Conservation (phyloP, 2,329 filamentous ascomycete species). For the Venturia effusa region DNA sequence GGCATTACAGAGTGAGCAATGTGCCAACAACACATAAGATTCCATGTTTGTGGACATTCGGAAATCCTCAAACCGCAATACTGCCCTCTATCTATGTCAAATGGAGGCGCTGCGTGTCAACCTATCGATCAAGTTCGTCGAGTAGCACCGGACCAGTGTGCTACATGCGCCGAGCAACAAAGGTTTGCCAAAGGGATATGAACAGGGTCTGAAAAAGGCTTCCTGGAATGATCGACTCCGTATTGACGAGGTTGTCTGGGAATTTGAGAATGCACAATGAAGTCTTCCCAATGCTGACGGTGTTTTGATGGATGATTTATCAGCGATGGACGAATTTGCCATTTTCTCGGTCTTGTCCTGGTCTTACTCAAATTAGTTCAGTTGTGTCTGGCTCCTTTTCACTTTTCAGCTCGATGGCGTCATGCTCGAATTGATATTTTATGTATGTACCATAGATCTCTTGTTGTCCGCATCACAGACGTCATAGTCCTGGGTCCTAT, state of each 20-base stretch:
- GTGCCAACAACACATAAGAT: conserved; percentile 11
- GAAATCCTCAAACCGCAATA: conserved; percentile 9
- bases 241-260: not conserved
- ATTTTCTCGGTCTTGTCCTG: not conserved
- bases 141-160: conserved; percentile 1
- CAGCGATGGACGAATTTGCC: not conserved
- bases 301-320: not conserved
- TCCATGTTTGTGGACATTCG: conserved; percentile 10
- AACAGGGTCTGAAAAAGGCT: not conserved
- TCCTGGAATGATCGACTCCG: not conserved
- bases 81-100: conserved; percentile 11
- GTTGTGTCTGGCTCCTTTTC: not conserved
- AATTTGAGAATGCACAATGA: not conserved
- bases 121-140: conserved; percentile 6
- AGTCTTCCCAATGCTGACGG: not conserved
- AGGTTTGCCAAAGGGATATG: not conserved
- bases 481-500: not conserved
- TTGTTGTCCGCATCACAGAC: not conserved
- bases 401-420: not conserved
- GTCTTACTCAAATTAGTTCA: not conserved
- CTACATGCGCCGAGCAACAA: conserved; percentile 1
- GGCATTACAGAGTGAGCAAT: not conserved
- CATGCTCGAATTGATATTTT: not conserved
- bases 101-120: conserved; percentile 7
- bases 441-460: not conserved